Evolutionary conservation across 2,329 filamentous ascomycete species (phyloP).

Genomic region (Sclerotinia sclerotiorum): DNA sequence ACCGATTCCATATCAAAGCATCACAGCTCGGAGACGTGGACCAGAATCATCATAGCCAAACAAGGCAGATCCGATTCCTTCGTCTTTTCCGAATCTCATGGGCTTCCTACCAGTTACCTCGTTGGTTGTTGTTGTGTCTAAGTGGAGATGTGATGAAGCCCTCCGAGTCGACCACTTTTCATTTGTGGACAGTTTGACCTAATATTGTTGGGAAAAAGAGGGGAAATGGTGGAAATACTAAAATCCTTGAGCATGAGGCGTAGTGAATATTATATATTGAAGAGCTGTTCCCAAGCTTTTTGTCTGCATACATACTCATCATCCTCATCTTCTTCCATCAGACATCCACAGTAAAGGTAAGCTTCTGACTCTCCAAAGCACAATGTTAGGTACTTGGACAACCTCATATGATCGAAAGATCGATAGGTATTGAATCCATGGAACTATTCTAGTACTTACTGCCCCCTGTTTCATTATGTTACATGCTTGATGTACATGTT

Average conservation of each 20-base stretch:
- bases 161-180: slow-evolving; percentile 15
- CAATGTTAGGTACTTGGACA: not conserved
- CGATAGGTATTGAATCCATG: not conserved
- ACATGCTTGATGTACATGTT: not conserved
- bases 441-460: not conserved
- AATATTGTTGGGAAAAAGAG: slow-evolving; percentile 7
- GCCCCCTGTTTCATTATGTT: not conserved
- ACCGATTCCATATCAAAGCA: not conserved
- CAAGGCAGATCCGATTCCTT: not conserved
- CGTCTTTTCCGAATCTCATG: slow-evolving; percentile 7
- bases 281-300: not conserved
- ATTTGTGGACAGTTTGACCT: slow-evolving; percentile 12
- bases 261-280: slow-evolving; percentile 9
- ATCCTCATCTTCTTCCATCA: not conserved
- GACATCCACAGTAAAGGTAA: slow-evolving; percentile 7
- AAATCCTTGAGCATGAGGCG: not conserved
- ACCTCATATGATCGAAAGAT: not conserved
- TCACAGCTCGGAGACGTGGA: slow-evolving; percentile 8
- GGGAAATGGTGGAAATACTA: slow-evolving; percentile 9
- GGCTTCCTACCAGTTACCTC: not conserved
- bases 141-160: not conserved
- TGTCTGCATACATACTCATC: not conserved
- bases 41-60: not conserved
- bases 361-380: not conserved
- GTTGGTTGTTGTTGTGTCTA: not conserved